A percentile compares a stretch with the other conserved stretches of the same genome.
Evolutionary conservation across 2,329 filamentous ascomycete species (phyloP).

Genomic region (Phaeosphaeriaceae sp.): DNA sequence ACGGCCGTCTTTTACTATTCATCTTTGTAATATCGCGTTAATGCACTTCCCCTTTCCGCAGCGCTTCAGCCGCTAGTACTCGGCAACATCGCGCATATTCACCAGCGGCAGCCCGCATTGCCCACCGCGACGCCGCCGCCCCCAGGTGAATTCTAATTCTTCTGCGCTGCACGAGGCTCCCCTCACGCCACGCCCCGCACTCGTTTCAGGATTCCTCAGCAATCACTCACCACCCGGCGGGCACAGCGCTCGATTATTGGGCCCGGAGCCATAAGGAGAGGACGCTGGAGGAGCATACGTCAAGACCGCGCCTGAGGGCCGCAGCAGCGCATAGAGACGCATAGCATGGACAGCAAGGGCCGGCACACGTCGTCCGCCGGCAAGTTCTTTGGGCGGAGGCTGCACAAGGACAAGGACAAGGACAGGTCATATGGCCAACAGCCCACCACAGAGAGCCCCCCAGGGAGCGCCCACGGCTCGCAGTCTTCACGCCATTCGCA

Average conservation of each 20-base stretch:
- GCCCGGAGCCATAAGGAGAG: constrained; percentile 1
- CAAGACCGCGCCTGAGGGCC: constrained; percentile 5
- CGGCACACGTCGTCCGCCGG: constrained; percentile 77
- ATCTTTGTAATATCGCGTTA: background rate
- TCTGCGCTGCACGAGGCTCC: constrained; percentile 4
- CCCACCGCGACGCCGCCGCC: constrained; percentile 15
- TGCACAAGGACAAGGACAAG: constrained; percentile 84
- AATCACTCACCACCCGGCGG: background rate
- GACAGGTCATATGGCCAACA: constrained; percentile 55
- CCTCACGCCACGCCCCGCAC: constrained; percentile 17
- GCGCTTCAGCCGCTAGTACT: constrained; percentile 12
- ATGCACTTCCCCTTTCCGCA: background rate
- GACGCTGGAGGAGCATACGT: constrained; percentile 2
- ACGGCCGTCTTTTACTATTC: background rate
- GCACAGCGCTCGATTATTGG: constrained; percentile 1
- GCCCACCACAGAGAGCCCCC: constrained; percentile 67
- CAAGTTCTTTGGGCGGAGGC: constrained; percentile 84
- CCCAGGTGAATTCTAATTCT: background rate
- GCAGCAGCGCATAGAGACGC: constrained; percentile 20
- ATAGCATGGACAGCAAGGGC: constrained; percentile 71
- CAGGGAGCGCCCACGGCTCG: constrained; percentile 68
- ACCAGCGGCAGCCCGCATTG: constrained; percentile 16
- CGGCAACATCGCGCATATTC: constrained; percentile 25
- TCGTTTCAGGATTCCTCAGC: constrained; percentile 14
- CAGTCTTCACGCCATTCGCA: constrained; percentile 74